Base-by-base conservation (phyloP, 176 grass and related monocot species). In the Bothriochloa decipiens region DNA sequence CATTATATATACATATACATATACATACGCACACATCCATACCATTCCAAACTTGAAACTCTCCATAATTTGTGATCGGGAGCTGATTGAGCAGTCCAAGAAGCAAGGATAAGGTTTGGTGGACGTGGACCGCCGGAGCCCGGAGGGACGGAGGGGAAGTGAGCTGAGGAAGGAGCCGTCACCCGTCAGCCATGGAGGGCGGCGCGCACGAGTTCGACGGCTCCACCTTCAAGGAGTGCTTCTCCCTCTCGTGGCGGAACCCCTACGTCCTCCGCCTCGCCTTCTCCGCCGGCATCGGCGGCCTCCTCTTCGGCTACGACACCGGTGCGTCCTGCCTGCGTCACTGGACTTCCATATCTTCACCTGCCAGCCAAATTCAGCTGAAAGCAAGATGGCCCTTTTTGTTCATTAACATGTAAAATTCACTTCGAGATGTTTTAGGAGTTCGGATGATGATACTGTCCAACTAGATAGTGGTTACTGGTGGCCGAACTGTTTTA, bases 291-390 rank as follows among this genome's bases (percentile, higher is more conserved):
- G 94, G 94, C 57, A 94, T 97, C 28, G 94, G 94, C 26, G 94
- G 95, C 28, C 86, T 97, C 50, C 95, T 97, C 86, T 97, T 97
- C 55, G 94, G 94, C 72, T 94, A 97, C 77, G 89, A 97, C 78
- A 94, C 94, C 55, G 91, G 94, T 94, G 85, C 75, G 55, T 16
- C 3, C 36, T 33, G 47, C 6, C 8, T 74, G 49, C n/a, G 33
- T 58, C n/a, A 62, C 52, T 22, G 17, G 2, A 2, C 18, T 57
- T 57, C 8, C 52, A 18, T 17, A 1, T 52, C 6, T 63, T 76
- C 50, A 40, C 1, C 18, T 33, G 29, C 29, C 29, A 32, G 69
- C 11, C 41, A 83, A 70, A 36, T 77, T 69, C 36, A 60, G 74
- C 28, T 45, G 23, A 70, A 78, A 61, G 17, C 61, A 17, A 6